Evolutionary conservation across 148 eudicot genomes (phyloP), one percentile per base, ranked within the genome.

Genomic region (Rhododendron molle): DNA sequence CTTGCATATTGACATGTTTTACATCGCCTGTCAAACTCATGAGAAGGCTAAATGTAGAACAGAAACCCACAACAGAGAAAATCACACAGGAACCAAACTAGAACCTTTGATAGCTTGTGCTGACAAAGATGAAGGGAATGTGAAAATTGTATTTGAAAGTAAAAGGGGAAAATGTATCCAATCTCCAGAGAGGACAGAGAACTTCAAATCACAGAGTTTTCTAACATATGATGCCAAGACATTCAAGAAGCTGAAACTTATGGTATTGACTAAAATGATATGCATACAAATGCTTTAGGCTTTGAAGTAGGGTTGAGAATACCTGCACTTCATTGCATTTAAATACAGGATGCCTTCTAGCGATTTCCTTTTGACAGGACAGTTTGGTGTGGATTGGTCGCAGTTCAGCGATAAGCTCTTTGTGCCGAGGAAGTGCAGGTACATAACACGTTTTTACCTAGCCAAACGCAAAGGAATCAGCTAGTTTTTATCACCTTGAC

Each of bases 271-370:
- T 30, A 6, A 73, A 50, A 18, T 49, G 26, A 34, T n/a, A 72
- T 73, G 34, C 13, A 43, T 56, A 7, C 21, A 43, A 40, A 71
- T 21, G 18, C 50, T 11, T 44, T 43, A 40, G 77, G 38, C 14
- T 16, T 52, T 83, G 44, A 16, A 34, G 7, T 23, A 13, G 44
- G 58, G 76, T 83, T 3, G 78, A 7, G 82, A 58, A 56, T 93
- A 97, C 99, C 99, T 97, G 98, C 67, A 85, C 89, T 87, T 92
- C 95, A 83, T 86, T 94, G 90, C 94, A 95, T 82, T 86, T 91
- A 85, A 94, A 92, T 46, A 95, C 98, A 79, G 98, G 98, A 87
- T 90, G 95, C 87, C 87, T 93, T 87, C 90, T 85, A 67, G 98
- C 94, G 76, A 82, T 81, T 77, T 88, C 84, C 34, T 43, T 78